Conservation (phyloP, 1,284 basidiomycete genomes). For the Hemileia vastatrix region DNA sequence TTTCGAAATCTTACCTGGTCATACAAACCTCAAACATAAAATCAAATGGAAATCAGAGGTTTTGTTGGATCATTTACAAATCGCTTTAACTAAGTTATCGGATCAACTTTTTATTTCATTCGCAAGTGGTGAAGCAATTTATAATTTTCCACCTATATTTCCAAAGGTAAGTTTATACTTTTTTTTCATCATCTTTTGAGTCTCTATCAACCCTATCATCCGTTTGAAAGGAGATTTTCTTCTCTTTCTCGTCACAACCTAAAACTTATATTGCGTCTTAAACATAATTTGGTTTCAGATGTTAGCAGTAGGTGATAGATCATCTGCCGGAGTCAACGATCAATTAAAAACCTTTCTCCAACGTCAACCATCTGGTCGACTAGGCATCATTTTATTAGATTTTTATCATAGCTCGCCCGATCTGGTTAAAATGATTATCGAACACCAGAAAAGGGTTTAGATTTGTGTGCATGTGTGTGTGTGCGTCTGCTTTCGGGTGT, state of each 20-base stretch:
- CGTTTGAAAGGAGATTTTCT: background rate
- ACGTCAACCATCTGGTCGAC: background rate
- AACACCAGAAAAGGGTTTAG: no score
- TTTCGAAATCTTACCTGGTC: constrained; percentile 26
- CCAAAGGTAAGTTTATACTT: constrained; percentile 5
- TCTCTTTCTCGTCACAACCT: background rate
- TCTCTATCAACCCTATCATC: background rate
- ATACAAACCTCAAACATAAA: constrained; percentile 23
- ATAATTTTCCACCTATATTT: constrained; percentile 9
- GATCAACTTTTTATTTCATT: constrained; percentile 32
- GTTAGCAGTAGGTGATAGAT: constrained; percentile 4
- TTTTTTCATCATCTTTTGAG: no score
- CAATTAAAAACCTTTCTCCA: background rate
- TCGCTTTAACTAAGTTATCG: constrained; percentile 17
- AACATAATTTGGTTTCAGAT: constrained; percentile 5
- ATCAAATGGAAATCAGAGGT: constrained; percentile 27
- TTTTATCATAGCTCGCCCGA: constrained; percentile 8
- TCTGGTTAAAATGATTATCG: constrained; percentile 6
- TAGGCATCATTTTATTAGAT: constrained; percentile 15
- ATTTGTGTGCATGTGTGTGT: no score
- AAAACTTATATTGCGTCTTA: background rate
- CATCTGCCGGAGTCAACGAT: background rate
- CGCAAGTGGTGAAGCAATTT: constrained; percentile 26
- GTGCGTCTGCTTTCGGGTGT: no score
- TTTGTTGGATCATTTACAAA: constrained; percentile 24